Base-by-base conservation (phyloP, 2,329 filamentous ascomycete species). In the Ophiostoma piceae region DNA sequence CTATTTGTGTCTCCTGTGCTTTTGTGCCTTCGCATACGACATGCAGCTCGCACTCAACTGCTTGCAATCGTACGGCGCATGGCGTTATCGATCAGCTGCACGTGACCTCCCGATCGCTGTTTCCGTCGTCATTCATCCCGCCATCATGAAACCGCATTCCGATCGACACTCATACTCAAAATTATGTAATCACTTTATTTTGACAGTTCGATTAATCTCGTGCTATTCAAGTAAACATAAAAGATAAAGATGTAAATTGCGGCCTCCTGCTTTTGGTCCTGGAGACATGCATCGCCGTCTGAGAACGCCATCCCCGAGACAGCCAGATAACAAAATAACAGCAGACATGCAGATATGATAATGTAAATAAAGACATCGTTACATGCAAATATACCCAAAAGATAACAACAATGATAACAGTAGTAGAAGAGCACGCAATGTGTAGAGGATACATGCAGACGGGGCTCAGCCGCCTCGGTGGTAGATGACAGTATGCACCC, bases 261-360 rank as follows among this genome's bases (percentile, higher is more conserved):
- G 22, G 22, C 12, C n/a, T 57, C 43, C 43, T 47, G 19, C 43
- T 57, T 57, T 57, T 57, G 51, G 51, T 57, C 51, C 51, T 22
- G n/a, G 51, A 62, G 57, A 29, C 57, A 62, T 62, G 57, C 57
- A 62, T 62, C 57, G 57, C 57, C 12, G 57, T 32, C 57, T 26
- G 6, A 57, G n/a, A 62, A 62, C 57, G 57, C 26, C 57, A 62
- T 62, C 57, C 14, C 57, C 57, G 26, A 62, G 26, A 57, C 43
- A 57, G 51, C 51, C 35, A 35, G 35, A 35, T 35, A 35, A 26
- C 51, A 57, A 26, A 54, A 47, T 47, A 22, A 26, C n/a, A 57
- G 51, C 51, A 57, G 19, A 57, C n/a, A 47, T 47, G 43, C 43
- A 47, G 43, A 57, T 26, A 57, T 47, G 6, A n/a, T 29, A 47